Evolutionary conservation across 768 basidiomycete species (phyloP), one percentile per base, ranked within the genome.

Genomic region (Boletus bicolor): DNA sequence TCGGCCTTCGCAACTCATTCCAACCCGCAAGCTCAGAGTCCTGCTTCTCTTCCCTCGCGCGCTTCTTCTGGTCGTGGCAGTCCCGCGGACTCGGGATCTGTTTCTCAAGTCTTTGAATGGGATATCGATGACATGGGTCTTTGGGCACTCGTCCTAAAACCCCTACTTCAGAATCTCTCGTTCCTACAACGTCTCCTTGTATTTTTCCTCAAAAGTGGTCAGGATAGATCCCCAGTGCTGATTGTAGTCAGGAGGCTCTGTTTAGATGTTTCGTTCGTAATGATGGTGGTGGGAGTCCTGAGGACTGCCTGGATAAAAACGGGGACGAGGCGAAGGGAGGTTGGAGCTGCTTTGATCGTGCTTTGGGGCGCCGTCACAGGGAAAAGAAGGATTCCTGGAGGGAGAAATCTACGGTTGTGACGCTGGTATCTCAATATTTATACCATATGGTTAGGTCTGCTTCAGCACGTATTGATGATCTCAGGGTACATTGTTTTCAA

Each of bases 91-190:
- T 64, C 72, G 4, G 67, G 66, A 35, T 42, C 55, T 9, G 49
- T 51, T 34, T 32, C 56, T 53, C 72, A 69, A 34, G 56, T 36
- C 11, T 69, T 71, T 34, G 71, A 77, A 19, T 89, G 86, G 85
- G 86, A 91, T 66, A 65, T 89, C n/a, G 81, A 89, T 48, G 89
- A 92, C 66, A 76, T 92, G 67, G 91, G 91, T 45, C 80, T 92
- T 76, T 93, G 91, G 91, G 82, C 91, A 7, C 62, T 86, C 44
- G 75, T 91, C 15, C 73, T 90, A 7, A 82, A 80, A 56, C 89
- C 89, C 10, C 50, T 91, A 12, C 71, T 80, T n/a, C 77, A 77
- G 32, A 77, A 80, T 21, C 56, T 84, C 14, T 75, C 76, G 11
- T 68, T 70, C 24, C 59, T 89, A 38, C 79, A 77, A 41, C 74